These are phyloP conservation scores for Cyphellophora attinorum DNA, from an alignment of 2,329 filamentous ascomycete species.

Conservation along the genomic window DNA sequence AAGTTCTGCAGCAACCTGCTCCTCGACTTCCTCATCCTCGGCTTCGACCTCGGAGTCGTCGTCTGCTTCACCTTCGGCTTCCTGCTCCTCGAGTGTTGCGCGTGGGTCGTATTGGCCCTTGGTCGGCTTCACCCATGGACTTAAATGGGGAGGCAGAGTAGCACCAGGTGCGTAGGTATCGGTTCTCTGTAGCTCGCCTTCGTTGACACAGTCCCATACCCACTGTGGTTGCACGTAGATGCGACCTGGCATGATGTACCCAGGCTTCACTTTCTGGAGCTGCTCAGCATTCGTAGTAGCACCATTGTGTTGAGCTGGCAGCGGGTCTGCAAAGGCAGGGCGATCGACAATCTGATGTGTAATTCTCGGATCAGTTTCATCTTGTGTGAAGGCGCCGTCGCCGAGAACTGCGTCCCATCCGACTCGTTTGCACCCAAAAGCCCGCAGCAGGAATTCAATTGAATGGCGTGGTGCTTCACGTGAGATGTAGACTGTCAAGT, in stretches of 20 bases:
- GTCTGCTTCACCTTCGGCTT: slow-evolving; percentile 74
- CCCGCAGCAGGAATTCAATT: slow-evolving; percentile 83
- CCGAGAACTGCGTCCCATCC: slow-evolving; percentile 90
- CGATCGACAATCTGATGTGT: slow-evolving; percentile 96
- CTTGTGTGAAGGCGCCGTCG: slow-evolving; percentile 81
- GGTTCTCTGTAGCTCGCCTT: slow-evolving; percentile 74
- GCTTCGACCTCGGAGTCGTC: slow-evolving; percentile 43
- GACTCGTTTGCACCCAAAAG: slow-evolving; percentile 91
- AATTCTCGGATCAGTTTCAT: slow-evolving; percentile 79
- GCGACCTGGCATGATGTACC: slow-evolving; percentile 76
- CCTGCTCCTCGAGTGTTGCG: slow-evolving; percentile 73
- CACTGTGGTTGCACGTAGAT: slow-evolving; percentile 95
- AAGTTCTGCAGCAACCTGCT: slow-evolving; percentile 22
- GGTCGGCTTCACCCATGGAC: slow-evolving; percentile 83
- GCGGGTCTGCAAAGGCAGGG: slow-evolving; percentile 43
- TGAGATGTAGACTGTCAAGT: slow-evolving; percentile 85
- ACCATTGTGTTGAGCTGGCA: slow-evolving; percentile 32
- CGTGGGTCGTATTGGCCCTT: slow-evolving; percentile 89
- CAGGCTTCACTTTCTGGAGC: slow-evolving; percentile 32
- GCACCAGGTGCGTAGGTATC: slow-evolving; percentile 86
- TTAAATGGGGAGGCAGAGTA: slow-evolving; percentile 84
- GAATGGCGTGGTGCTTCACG: slow-evolving; percentile 85
- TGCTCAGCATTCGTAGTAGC: slow-evolving; percentile 15
- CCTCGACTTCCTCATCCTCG: slow-evolving; percentile 22
- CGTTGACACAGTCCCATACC: slow-evolving; percentile 96